A percentile compares a stretch with the other conserved stretches of the same genome.
phyloP scores from a whole-genome alignment of 2,329 filamentous ascomycete genomes.

The Pestalotiopsis sp. region DNA sequence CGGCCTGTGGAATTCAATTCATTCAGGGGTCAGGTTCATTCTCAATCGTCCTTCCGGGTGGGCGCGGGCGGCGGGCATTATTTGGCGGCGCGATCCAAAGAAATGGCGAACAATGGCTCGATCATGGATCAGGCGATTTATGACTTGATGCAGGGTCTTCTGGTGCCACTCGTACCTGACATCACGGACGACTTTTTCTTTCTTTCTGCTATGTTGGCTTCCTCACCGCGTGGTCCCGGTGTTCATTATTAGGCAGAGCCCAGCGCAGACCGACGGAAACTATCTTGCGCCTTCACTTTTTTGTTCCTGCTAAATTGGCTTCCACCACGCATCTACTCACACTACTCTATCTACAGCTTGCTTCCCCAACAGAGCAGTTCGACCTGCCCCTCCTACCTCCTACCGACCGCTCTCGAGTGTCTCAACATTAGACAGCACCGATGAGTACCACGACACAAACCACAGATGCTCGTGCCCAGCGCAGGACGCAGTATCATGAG shows the following conservation, averaged over 20 bases:
- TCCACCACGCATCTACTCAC: background rate
- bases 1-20: background rate
- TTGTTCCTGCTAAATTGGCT: background rate
- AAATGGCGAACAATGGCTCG: constrained; percentile 7
- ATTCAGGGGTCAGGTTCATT: background rate
- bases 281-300: background rate
- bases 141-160: constrained; percentile 14
- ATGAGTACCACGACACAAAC: constrained; percentile 37
- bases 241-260: background rate
- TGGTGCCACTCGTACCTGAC: constrained; percentile 8
- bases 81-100: background rate
- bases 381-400: background rate
- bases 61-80: background rate
- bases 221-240: background rate
- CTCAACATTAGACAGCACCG: constrained; percentile 13
- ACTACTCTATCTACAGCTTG: background rate
- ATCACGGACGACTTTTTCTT: constrained; percentile 8
- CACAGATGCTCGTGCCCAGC: constrained; percentile 44
- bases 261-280: background rate
- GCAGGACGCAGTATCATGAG: constrained; percentile 60
- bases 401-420: background rate
- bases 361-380: too few species aligned
- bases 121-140: constrained; percentile 14
- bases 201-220: background rate
- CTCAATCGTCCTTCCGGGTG: background rate